Conservation (phyloP, 768 basidiomycete species). For the Rhizopogon salebrosus region DNA sequence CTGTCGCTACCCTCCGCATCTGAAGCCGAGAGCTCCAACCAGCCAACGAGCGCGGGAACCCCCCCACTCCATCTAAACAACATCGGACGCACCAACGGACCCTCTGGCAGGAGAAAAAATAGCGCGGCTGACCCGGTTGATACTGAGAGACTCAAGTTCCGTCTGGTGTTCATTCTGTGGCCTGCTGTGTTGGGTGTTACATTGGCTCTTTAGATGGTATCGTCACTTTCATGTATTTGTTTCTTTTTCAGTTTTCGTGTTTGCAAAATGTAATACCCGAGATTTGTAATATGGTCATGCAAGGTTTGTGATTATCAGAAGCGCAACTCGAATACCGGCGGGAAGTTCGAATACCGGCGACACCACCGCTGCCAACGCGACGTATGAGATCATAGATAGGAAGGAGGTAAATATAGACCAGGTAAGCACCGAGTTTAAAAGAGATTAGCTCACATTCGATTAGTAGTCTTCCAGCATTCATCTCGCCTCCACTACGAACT, state of each 20-base stretch:
- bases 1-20: too few species aligned
- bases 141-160: slow-evolving; percentile 37
- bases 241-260: background rate
- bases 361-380: too few species aligned
- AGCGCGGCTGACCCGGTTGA: slow-evolving; percentile 22
- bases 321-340: too few species aligned
- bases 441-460: too few species aligned
- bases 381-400: too few species aligned
- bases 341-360: too few species aligned
- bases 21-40: background rate
- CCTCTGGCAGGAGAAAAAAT: slow-evolving; percentile 7
- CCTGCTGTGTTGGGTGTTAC: slow-evolving; percentile 51
- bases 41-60: background rate
- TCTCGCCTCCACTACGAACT: too few species aligned
- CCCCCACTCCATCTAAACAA: slow-evolving; percentile 4
- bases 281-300: too few species aligned
- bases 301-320: too few species aligned
- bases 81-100: background rate
- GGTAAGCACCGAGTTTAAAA: too few species aligned
- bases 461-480: too few species aligned
- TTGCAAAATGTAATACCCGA: background rate
- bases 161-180: slow-evolving; percentile 49
- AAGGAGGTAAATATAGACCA: too few species aligned
- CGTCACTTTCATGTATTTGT: background rate
- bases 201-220: slow-evolving; percentile 39